Evolutionary conservation across 139 green algal genomes (phyloP).

Genomic region (Astrephomene gubernaculifera): DNA sequence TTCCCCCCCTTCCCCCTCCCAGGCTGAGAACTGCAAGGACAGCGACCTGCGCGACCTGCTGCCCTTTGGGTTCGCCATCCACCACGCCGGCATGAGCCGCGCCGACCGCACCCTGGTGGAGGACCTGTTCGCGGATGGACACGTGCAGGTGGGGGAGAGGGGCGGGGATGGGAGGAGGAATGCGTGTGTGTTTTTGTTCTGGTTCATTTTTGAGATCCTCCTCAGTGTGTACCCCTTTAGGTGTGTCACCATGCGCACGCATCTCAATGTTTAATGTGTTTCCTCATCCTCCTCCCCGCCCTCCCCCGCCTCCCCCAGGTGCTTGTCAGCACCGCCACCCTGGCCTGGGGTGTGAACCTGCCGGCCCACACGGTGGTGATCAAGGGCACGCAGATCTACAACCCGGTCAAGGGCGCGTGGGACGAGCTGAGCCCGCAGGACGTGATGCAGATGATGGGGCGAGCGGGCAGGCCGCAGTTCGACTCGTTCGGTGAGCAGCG

Average conservation of each 20-base stretch:
- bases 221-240: too few relatives aligned
- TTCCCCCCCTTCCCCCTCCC: conserved; percentile 47
- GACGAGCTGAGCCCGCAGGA: conserved; percentile 94
- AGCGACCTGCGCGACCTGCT: conserved; percentile 91
- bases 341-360: conserved; percentile 99
- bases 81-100: conserved; percentile 96
- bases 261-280: too few relatives aligned
- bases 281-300: too few relatives aligned
- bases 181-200: too few relatives aligned
- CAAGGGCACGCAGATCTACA: conserved; percentile 99
- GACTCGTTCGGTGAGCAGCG: conserved; percentile 86
- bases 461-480: conserved; percentile 95
- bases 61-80: conserved; percentile 97
- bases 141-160: conserved; percentile 84
- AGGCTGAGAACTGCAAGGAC: conserved; percentile 90
- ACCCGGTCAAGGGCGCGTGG: conserved; percentile 93
- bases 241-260: too few relatives aligned
- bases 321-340: conserved; percentile 97
- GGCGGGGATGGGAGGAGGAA: background rate
- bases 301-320: conserved; percentile 67
- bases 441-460: conserved; percentile 99
- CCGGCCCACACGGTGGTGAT: conserved; percentile 99
- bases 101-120: conserved; percentile 96
- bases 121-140: conserved; percentile 96
- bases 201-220: too few relatives aligned